Evolutionary conservation across 2,329 filamentous ascomycete genomes (phyloP).

Genomic region (Epichloe gansuensis): DNA sequence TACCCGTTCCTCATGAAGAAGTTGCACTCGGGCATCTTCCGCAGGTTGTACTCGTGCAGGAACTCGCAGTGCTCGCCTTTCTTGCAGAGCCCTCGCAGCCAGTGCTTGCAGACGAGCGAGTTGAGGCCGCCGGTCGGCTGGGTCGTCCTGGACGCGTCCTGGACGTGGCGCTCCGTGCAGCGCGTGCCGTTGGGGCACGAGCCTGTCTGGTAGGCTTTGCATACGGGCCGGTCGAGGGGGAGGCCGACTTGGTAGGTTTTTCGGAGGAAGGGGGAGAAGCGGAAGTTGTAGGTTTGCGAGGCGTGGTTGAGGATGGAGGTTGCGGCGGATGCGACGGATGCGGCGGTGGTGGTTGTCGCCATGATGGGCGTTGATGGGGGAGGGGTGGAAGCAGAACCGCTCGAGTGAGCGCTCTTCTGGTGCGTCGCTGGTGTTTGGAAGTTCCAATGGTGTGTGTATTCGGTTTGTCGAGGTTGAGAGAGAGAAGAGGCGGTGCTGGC

Average conservation of each 20-base stretch:
- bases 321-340: constrained; percentile 9
- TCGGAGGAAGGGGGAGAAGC: constrained; percentile 78
- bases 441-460: no score
- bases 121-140: constrained; percentile 44
- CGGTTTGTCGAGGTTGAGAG: no score
- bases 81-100: constrained; percentile 92
- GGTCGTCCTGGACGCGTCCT: constrained; percentile 19
- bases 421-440: background rate
- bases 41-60: constrained; percentile 94
- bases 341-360: constrained; percentile 15
- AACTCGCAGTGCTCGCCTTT: constrained; percentile 97
- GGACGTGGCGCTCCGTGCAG: constrained; percentile 72
- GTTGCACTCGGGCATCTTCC: constrained; percentile 97
- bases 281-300: constrained; percentile 53
- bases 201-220: constrained; percentile 73
- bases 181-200: constrained; percentile 75
- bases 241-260: constrained; percentile 76
- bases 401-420: background rate
- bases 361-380: constrained; percentile 10
- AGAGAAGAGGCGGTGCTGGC: background rate
- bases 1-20: constrained; percentile 90
- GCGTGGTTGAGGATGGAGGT: constrained; percentile 43
- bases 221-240: constrained; percentile 66
- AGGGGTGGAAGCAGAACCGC: background rate
- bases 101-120: constrained; percentile 95